A percentile compares a stretch with the other conserved stretches of the same genome.
These are phyloP conservation scores for Podospora pseudocomata DNA, from an alignment of 495 filamentous ascomycete genomes.

Conservation along the genomic window DNA sequence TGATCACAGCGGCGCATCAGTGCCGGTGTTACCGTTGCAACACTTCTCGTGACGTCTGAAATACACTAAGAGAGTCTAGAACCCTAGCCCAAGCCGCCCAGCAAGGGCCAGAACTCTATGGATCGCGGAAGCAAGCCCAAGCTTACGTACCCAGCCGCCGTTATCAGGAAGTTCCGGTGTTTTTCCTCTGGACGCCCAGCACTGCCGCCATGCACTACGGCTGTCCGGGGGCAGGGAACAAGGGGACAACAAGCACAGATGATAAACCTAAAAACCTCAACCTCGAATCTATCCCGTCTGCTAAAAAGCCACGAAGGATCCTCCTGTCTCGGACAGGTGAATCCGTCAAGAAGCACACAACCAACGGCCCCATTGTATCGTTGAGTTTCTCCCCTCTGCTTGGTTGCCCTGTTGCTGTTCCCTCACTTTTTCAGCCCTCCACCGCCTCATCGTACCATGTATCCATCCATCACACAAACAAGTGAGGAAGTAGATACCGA, in stretches of 20 bases:
- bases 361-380: background rate
- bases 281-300: too few relatives aligned
- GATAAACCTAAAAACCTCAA: background rate
- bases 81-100: slow-evolving; percentile 4
- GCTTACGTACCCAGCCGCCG: background rate
- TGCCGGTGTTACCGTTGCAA: background rate
- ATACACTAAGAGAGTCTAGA: background rate
- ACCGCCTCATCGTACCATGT: background rate
- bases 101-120: background rate
- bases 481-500: background rate
- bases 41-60: background rate
- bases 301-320: background rate
- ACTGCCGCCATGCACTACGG: background rate
- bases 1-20: background rate
- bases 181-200: background rate
- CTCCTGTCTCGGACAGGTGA: background rate
- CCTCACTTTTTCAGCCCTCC: background rate
- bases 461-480: background rate
- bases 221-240: background rate
- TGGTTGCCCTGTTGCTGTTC: background rate
- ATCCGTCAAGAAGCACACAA: background rate
- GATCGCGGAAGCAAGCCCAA: background rate
- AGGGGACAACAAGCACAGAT: background rate
- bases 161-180: background rate
- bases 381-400: background rate